Evolutionary conservation across 768 basidiomycete genomes (phyloP), one percentile per base, ranked within the genome.

Genomic region (Hygrocybe punicea): DNA sequence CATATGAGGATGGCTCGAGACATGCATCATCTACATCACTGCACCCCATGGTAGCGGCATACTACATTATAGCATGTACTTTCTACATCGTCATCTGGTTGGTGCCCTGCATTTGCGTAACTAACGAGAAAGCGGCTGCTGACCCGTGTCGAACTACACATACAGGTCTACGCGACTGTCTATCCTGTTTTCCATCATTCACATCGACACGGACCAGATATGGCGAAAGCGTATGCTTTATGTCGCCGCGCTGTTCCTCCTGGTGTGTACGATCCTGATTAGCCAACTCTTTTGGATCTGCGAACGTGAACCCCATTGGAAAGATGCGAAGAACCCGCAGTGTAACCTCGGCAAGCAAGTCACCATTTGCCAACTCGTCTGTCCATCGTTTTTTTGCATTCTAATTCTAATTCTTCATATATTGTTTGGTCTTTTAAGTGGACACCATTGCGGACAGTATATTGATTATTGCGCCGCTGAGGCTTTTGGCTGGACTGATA

Each of bases 121-220:
- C 39, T 42, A n/a, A n/a, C 44, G 21, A 44, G 17, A 11, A 19
- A 16, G n/a, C 21, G 25, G 11, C n/a, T 13, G 19, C 29, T 36
- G 35, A 16, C 19, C n/a, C 29, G 21, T n/a, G 16, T 24, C 8
- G 9, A n/a, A n/a, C n/a, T n/a, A 45, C 17, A 10, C 17, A 9
- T 17, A 8, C 50, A 79, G 79, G 78, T 73, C 69, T 35, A 69
- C 81, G 2, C 76, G 81, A n/a, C 67, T 81, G 17, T 76, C 80
- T 23, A 81, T 82, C 44, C 66, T 84, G 7, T 80, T 80, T 67
- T 82, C 81, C 6, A 73, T 84, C 57, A 76, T 82, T 52, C 79
- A 81, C n/a, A n/a, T n/a, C n/a, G n/a, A n/a, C n/a, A n/a, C n/a
- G n/a, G n/a, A n/a, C n/a, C n/a, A n/a, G n/a, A n/a, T n/a, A n/a